These are phyloP conservation scores for Pichia ethanolica DNA, from an alignment of 805 yeast species.

Conservation along the genomic window DNA sequence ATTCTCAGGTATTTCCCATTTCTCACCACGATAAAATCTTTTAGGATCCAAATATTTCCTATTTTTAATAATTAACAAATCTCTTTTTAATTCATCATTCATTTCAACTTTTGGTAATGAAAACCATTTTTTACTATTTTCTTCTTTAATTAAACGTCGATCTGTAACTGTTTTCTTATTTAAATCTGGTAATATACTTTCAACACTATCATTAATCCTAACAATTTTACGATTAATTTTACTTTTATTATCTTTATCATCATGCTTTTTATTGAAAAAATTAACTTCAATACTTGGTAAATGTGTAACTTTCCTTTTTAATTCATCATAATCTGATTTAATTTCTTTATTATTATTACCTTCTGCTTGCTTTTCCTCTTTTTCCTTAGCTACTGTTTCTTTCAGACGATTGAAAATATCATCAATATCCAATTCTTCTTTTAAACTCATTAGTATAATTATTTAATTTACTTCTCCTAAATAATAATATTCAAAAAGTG, in stretches of 20 bases:
- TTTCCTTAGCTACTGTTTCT: not conserved
- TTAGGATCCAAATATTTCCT: constrained; percentile 92
- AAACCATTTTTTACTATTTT: constrained; percentile 68
- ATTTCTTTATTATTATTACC: constrained; percentile 17
- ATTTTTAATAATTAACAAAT: constrained; percentile 69
- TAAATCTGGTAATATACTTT: constrained; percentile 17
- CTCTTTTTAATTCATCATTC: constrained; percentile 67
- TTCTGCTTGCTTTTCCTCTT: constrained; percentile 17
- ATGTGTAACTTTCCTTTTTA: constrained; percentile 26
- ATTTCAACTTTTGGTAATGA: constrained; percentile 68
- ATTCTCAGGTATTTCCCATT: constrained; percentile 54
- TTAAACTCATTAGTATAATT: not conserved
- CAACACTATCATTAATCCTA: constrained; percentile 43
- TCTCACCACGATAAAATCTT: constrained; percentile 85
- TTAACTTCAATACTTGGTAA: constrained; percentile 32
- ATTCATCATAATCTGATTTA: constrained; percentile 19
- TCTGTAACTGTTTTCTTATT: constrained; percentile 14
- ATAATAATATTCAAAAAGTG: no score
- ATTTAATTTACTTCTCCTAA: not conserved
- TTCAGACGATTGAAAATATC: constrained; percentile 26
- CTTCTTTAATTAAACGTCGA: constrained; percentile 15
- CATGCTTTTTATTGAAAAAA: constrained; percentile 1
- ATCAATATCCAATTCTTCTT: constrained; percentile 19
- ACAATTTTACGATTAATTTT: constrained; percentile 14
- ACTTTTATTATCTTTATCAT: constrained; percentile 2